Base-by-base conservation (phyloP, 192 early-diverging fungal species). In the Mortierella claussenii region DNA sequence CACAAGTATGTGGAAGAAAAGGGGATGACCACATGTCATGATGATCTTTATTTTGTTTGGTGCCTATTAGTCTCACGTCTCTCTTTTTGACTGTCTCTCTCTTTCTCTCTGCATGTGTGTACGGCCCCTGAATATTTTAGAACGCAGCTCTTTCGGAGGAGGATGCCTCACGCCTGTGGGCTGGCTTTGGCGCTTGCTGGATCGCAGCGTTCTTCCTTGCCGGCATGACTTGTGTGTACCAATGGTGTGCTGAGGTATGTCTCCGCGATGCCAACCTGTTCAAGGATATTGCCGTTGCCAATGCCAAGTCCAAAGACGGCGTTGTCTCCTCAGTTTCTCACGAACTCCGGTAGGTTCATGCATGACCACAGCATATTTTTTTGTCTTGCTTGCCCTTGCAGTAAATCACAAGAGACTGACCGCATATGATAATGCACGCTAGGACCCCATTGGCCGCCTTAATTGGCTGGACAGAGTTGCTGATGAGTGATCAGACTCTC, bases 241-340 rank as follows among this genome's bases (percentile, higher is more conserved):
- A 76, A 32, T 76, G 64, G 63, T 62, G 73, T 34, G 73, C 67
- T 18, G 73, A 76, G 17, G 53, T 67, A 7, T 76, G 73, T 46
- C 53, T 76, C 17, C 49, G 50, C 24, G 73, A 76, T 36, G 73
- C 65, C 42, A 76, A 76, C 27, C 65, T 66, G 0, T 76, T 62
- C 53, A 76, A 76, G 53, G 73, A 76, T 47, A 52, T 76, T 55
- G 73, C 73, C 11, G 64, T 76, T 34, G 73, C 73, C 46, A 76
- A 76, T 37, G 73, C 73, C 12, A 76, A 76, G 30, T 76, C 73
- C 21, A 76, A 76, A 53, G 73, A 76, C 40, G 59, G 73, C 24
- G 73, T 76, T 0, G 73, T 76, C 34, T 76, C 73, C 0, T 76
- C 73, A 27, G 73, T 76, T n/a, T 76, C 73, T 10, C 73, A 76